These are phyloP conservation scores for Rhytidiadelphus loreus DNA, from an alignment of 225 moss, liverwort and hornwort species.

Conservation along the genomic window DNA sequence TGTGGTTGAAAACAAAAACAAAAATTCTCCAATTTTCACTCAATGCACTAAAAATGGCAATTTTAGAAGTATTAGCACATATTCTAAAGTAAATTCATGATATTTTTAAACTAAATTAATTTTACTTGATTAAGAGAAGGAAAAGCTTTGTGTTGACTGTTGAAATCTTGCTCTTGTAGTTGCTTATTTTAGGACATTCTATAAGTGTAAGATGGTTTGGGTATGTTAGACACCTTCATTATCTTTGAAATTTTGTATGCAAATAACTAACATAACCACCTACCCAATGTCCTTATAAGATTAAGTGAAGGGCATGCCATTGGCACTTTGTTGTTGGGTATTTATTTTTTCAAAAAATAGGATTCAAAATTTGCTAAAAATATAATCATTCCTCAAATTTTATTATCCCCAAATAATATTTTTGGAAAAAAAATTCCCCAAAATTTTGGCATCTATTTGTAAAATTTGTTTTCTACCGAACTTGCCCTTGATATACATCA, in stretches of 20 bases:
- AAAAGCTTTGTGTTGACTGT: too few relatives aligned
- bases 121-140: too few relatives aligned
- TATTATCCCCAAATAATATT: not conserved
- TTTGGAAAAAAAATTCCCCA: not conserved
- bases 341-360: not conserved
- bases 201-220: not conserved
- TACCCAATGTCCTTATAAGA: rapidly evolving
- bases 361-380: not conserved
- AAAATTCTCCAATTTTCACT: not conserved
- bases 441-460: not conserved
- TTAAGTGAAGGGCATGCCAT: rapidly evolving
- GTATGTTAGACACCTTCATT: not conserved
- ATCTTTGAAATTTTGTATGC: not conserved
- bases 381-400: not conserved
- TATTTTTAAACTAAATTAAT: not conserved
- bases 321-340: rapidly evolving
- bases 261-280: not conserved
- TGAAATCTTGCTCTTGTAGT: not conserved
- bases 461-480: rapidly evolving
- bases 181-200: not conserved
- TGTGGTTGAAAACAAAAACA: not conserved
- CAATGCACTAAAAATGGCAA: not conserved
- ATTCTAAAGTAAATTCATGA: not conserved
- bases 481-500: rapidly evolving
- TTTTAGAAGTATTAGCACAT: not conserved